Evolutionary conservation across 495 filamentous ascomycete genomes (phyloP).

Genomic region (Clavariopsis aquatica): DNA sequence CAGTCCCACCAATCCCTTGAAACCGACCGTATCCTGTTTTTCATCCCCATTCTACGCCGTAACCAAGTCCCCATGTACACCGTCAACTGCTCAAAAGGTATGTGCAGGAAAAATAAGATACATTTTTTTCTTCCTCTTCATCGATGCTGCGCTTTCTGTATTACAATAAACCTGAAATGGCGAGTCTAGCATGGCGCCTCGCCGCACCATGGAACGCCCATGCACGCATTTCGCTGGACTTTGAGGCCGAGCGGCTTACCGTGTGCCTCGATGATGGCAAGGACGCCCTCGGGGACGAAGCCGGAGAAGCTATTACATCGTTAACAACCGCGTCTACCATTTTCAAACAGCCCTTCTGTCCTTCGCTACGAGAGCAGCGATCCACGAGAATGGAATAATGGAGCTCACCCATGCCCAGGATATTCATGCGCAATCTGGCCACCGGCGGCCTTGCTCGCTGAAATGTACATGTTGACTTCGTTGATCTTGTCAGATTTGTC

Average conservation of each 20-base stretch:
- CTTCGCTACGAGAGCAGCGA: neutral
- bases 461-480: neutral
- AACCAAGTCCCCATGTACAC: neutral
- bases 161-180: neutral
- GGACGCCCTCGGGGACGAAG: slow-evolving; percentile 16
- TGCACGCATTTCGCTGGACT: slow-evolving; percentile 18
- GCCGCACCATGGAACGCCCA: slow-evolving; percentile 29
- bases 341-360: neutral
- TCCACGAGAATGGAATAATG: neutral
- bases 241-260: slow-evolving; percentile 16
- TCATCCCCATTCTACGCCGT: neutral
- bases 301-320: slow-evolving; percentile 13
- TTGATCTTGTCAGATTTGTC: neutral
- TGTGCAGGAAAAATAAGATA: neutral
- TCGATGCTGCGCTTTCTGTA: neutral
- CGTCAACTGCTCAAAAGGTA: neutral
- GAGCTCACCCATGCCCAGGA: neutral
- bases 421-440: slow-evolving; percentile 5
- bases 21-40: neutral
- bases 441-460: slow-evolving; percentile 10
- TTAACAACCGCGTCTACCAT: neutral
- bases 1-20: neutral
- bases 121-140: too few relatives aligned
- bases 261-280: slow-evolving; percentile 15
- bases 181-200: slow-evolving; percentile 30